These are phyloP conservation scores for Hymenoscyphus scutula DNA, from an alignment of 2,329 filamentous ascomycete genomes.

Conservation along the genomic window DNA sequence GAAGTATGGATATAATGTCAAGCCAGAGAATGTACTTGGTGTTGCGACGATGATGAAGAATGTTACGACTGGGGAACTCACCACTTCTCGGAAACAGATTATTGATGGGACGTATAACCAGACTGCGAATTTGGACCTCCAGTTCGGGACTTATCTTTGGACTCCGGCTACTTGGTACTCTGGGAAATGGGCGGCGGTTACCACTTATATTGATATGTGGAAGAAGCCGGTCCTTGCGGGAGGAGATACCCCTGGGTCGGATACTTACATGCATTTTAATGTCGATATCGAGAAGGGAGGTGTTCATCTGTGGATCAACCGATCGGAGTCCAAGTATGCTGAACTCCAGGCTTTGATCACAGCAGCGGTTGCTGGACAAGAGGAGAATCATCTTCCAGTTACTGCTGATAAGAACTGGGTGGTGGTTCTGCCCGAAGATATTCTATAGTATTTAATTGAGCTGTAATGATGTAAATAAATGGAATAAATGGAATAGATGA, in stretches of 20 bases:
- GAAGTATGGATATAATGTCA: background rate
- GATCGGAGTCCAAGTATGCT: background rate
- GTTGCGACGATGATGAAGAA: background rate
- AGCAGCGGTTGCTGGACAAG: background rate
- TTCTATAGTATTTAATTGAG: background rate
- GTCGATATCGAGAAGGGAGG: background rate
- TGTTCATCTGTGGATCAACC: background rate
- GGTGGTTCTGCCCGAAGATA: background rate
- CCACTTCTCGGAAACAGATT: background rate
- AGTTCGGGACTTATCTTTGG: background rate
- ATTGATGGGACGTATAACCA: background rate
- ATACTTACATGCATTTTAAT: background rate
- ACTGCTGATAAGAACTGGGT: background rate
- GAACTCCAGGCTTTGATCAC: background rate
- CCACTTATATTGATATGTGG: background rate
- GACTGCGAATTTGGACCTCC: background rate
- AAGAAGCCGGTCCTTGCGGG: background rate
- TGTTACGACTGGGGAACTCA: background rate
- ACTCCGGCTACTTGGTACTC: background rate
- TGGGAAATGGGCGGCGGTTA: background rate
- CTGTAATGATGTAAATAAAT: background rate
- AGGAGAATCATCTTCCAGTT: background rate
- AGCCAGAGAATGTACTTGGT: background rate
- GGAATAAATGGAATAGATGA: no score
- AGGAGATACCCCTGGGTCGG: background rate